Percentiles rank a stretch among this genome's conserved stretches.
phyloP scores from a whole-genome alignment of 2,329 filamentous ascomycete species.

The Aureobasidium uvarum region DNA sequence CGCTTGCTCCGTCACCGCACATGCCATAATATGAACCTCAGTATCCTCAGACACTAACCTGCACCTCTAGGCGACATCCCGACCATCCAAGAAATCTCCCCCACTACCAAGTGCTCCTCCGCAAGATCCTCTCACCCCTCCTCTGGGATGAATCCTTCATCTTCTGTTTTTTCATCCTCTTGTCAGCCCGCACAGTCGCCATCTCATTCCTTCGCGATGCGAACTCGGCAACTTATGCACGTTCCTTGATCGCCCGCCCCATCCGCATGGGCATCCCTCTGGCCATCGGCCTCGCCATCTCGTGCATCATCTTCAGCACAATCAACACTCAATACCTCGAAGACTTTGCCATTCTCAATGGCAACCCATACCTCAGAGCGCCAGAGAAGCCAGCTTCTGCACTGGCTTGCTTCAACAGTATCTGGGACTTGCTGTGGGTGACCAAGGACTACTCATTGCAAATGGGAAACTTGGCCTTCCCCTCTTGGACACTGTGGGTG shows the following conservation, averaged over 20 bases:
- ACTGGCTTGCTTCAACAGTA: slow-evolving; percentile 42
- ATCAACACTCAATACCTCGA: slow-evolving; percentile 39
- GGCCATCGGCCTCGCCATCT: slow-evolving; percentile 43
- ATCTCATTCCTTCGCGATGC: slow-evolving; percentile 45
- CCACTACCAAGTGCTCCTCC: slow-evolving; percentile 41
- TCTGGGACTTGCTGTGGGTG: slow-evolving; percentile 50
- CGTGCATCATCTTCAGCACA: slow-evolving; percentile 40
- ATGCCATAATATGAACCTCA: no score
- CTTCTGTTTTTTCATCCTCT: slow-evolving; percentile 48
- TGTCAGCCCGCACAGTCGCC: slow-evolving; percentile 47
- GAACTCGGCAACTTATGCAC: slow-evolving; percentile 40
- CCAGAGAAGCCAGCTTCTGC: slow-evolving; percentile 6
- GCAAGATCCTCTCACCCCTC: slow-evolving; percentile 47
- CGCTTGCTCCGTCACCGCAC: neutral
- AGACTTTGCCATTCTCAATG: neutral
- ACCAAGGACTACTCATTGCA: slow-evolving; percentile 41
- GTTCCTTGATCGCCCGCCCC: slow-evolving; percentile 45
- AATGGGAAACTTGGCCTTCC: slow-evolving; percentile 44
- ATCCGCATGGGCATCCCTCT: slow-evolving; percentile 46
- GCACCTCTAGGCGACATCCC: neutral
- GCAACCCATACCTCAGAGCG: neutral
- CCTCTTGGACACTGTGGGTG: slow-evolving; percentile 48
- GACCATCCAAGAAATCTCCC: neutral
- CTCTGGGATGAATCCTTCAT: slow-evolving; percentile 50
- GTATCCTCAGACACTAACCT: neutral